Evolutionary conservation across 345 rosid genomes (phyloP).

Genomic region (Citrus sp.): DNA sequence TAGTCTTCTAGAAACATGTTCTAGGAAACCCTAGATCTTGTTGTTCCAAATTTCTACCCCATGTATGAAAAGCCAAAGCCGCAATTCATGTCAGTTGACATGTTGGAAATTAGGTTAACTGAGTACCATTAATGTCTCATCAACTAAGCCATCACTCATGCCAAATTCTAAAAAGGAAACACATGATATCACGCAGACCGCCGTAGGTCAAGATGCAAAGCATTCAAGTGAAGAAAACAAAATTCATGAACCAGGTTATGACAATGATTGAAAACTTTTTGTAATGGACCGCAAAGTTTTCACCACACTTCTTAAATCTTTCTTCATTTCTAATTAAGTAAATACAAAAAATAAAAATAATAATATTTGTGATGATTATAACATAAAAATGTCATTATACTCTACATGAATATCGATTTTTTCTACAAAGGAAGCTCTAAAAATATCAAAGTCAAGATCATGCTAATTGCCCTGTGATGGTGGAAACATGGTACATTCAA

Average conservation of each 20-base stretch:
- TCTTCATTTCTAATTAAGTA: no score
- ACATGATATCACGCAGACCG: background rate
- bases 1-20: background rate
- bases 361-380: no score
- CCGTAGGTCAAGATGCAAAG: background rate
- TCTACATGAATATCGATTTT: background rate
- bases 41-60: background rate
- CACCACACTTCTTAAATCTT: no score
- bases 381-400: no score
- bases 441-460: background rate
- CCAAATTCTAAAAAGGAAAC: background rate
- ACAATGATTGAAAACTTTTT: no score
- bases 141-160: background rate
- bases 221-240: background rate
- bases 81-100: background rate
- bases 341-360: no score
- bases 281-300: no score
- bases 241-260: no score
- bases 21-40: background rate
- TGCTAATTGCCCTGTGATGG: background rate
- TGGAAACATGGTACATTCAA: background rate
- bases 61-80: slow-evolving; percentile 15
- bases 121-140: background rate
- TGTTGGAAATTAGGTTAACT: background rate
- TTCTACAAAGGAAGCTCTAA: background rate